phyloP scores from a whole-genome alignment of 805 yeast species.

The Suhomyces sp. region DNA sequence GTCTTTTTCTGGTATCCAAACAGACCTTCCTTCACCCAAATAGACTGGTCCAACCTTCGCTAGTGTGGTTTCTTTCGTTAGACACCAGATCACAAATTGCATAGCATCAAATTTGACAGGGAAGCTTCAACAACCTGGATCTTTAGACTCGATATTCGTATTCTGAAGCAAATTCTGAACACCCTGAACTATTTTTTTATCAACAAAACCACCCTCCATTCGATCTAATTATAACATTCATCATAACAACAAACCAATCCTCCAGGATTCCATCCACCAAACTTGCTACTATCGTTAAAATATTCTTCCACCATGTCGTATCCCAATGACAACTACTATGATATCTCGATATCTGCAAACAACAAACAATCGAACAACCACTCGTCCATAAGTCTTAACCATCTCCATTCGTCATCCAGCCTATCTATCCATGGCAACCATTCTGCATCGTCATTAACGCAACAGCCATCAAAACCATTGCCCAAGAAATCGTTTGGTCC shows the following conservation, averaged over 20 bases:
- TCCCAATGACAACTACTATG: constrained; percentile 28
- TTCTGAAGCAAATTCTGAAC: no score
- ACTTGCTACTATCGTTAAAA: not conserved
- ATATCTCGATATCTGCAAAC: constrained; percentile 16
- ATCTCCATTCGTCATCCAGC: constrained; percentile 5
- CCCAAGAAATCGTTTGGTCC: constrained; percentile 23
- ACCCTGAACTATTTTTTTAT: no score
- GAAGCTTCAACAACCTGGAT: no score
- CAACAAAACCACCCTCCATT: not conserved
- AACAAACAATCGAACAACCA: not conserved
- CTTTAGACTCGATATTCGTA: no score
- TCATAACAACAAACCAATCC: no score
- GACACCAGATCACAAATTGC: no score
- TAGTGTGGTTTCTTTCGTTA: no score
- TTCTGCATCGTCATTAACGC: constrained; percentile 4
- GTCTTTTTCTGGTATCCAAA: no score
- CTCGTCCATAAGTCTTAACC: constrained; percentile 3
- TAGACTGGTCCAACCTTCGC: no score
- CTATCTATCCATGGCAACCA: constrained; percentile 4
- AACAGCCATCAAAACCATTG: constrained; percentile 5
- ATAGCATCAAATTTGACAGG: no score
- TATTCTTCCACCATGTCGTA: not conserved
- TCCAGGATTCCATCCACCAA: no score
- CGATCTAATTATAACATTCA: not conserved
- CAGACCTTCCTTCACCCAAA: no score